Conservation (phyloP, 129 eudicot genomes). For the Gnaphalium uliginosum region DNA sequence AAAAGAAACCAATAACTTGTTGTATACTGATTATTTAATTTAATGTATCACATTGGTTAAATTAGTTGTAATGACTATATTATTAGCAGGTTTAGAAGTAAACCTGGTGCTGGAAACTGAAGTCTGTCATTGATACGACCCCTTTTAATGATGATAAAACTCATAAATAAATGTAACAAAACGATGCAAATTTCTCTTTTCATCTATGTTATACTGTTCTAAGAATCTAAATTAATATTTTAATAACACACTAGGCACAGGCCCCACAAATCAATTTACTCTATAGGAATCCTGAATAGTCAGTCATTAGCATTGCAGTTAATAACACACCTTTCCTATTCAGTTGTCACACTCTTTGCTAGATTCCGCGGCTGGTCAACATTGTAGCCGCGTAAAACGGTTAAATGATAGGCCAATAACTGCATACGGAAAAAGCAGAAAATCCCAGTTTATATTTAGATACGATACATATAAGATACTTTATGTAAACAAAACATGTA, state of each 20-base stretch:
- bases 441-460: neutral
- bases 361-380: conserved; percentile 95
- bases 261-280: conserved; percentile 14
- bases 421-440: conserved; percentile 26
- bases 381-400: conserved; percentile 79
- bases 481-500: neutral
- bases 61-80: no score
- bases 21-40: no score
- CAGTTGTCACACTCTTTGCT: conserved; percentile 93
- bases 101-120: no score
- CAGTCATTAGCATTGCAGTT: neutral
- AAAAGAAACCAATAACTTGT: no score
- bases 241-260: neutral
- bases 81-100: no score
- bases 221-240: neutral
- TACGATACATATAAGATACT: neutral
- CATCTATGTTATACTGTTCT: neutral
- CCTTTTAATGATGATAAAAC: neutral
- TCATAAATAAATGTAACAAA: neutral
- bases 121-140: no score
- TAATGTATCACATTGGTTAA: no score
- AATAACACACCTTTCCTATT: conserved; percentile 30
- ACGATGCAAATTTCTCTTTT: neutral
- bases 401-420: conserved; percentile 87
- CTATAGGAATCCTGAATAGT: no score